These are phyloP conservation scores for Tricladium varicosporioides DNA, from an alignment of 2,329 filamentous ascomycete species.

Conservation along the genomic window DNA sequence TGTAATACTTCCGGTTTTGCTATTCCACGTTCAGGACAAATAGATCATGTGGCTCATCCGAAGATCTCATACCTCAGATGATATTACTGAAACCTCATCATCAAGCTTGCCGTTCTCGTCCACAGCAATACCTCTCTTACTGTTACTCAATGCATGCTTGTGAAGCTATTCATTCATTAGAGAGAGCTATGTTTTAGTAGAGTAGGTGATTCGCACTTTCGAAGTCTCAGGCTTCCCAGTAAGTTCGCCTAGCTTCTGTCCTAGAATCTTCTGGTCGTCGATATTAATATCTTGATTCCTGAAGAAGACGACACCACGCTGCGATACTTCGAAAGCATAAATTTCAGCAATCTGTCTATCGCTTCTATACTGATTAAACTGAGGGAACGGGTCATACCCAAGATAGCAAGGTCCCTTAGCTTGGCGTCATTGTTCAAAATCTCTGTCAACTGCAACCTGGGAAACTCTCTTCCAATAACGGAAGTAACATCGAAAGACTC, in stretches of 20 bases:
- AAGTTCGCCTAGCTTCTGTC: constrained; percentile 42
- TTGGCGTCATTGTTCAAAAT: constrained; percentile 34
- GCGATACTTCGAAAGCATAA: constrained; percentile 36
- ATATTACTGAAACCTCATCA: constrained; percentile 56
- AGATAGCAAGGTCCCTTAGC: constrained; percentile 34
- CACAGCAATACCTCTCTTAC: constrained; percentile 42
- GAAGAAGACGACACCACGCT: constrained; percentile 50
- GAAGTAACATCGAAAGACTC: constrained; percentile 37
- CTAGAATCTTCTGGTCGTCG: constrained; percentile 44
- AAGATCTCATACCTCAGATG: constrained; percentile 39
- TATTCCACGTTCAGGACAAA: not conserved
- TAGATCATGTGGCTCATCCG: not conserved
- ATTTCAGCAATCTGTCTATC: too few relatives aligned
- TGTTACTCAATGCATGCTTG: constrained; percentile 54
- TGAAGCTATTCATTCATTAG: constrained; percentile 52
- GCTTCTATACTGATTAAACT: too few relatives aligned
- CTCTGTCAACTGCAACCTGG: constrained; percentile 37
- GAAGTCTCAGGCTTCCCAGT: constrained; percentile 36
- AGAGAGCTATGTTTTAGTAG: too few relatives aligned
- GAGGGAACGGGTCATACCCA: constrained; percentile 2
- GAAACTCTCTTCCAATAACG: constrained; percentile 42
- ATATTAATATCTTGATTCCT: constrained; percentile 46
- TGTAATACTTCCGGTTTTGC: constrained; percentile 33
- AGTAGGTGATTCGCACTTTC: constrained; percentile 10
- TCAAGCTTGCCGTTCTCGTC: constrained; percentile 51